These are phyloP conservation scores for Xylaria scruposa DNA, from an alignment of 495 filamentous ascomycete species.

Conservation along the genomic window DNA sequence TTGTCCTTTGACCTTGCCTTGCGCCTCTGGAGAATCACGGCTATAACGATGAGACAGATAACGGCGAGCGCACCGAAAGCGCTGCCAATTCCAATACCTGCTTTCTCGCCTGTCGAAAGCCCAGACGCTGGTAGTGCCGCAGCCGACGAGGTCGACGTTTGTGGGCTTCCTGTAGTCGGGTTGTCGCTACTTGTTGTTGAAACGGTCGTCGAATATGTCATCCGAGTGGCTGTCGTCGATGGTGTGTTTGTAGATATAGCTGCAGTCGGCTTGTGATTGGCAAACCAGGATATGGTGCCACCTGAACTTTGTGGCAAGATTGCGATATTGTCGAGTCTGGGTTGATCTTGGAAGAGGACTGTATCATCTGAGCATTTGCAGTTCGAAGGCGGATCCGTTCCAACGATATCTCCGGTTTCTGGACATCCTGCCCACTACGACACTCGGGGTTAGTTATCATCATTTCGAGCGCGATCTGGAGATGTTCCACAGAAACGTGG, in stretches of 20 bases:
- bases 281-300: conserved; percentile 40
- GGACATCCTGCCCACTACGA: conserved; percentile 30
- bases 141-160: conserved; percentile 5
- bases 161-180: background rate
- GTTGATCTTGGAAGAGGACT: conserved; percentile 34
- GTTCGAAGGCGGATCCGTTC: conserved; percentile 24
- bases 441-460: background rate
- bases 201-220: background rate
- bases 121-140: background rate
- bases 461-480: background rate
- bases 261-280: conserved; percentile 29
- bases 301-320: conserved; percentile 34
- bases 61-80: conserved; percentile 11
- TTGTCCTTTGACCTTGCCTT: background rate
- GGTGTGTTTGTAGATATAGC: background rate
- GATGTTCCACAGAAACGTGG: background rate
- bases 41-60: background rate
- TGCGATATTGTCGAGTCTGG: conserved; percentile 33
- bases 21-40: background rate
- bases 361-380: conserved; percentile 35
- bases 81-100: conserved; percentile 33
- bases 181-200: background rate
- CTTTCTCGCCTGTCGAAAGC: conserved; percentile 31
- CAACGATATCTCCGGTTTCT: conserved; percentile 27
- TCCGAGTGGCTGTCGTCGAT: background rate